Base-by-base conservation (phyloP, 1,284 basidiomycete species). In the Trichosporon asahii region DNA sequence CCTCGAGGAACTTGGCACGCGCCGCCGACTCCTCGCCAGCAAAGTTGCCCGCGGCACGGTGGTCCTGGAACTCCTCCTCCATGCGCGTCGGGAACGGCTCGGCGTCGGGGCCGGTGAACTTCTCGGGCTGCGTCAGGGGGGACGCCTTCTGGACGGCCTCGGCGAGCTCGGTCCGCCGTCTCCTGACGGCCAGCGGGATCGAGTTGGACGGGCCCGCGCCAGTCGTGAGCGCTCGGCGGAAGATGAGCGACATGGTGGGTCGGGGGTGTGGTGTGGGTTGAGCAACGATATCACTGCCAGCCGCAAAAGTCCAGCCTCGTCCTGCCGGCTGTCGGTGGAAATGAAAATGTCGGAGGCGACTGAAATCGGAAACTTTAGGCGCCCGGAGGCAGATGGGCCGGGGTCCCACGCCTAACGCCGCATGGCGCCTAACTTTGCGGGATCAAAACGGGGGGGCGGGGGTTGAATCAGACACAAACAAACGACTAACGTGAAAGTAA, bases 171-270 rank as follows among this genome's bases (percentile, higher is more conserved):
- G 70, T 70, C 31, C 76, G 76, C 31, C 81, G 73, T 37, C 75
- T 70, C 31, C 76, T 73, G 53, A 83, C 79, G 2, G 78, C 77
- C 27, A 70, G 68, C 0, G 81, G 81, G 2, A 74, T 70, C 14
- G 81, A 79, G 5, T 75, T 49, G 9, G 70, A 68, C 37, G 74
- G 72, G 46, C 67, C 71, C 23, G 75, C 66, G 25, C 69, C 68
- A 8, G 74, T 67, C 40, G 69, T 55, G 61, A 78, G 72, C 3
- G 78, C 72, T 61, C 81, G 71, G 40, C 77, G 74, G 70, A 82
- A 71, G 40, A 82, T 70, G 64, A 74, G 73, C 23, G 81, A 79
- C 81, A 82, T 82, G 61, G 70, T 73, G 33, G 65, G n/a, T n/a
- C n/a, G 18, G 60, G 57, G 18, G 55, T 23, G 18, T 53, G 49